Evolutionary conservation across 805 yeast genomes (phyloP).

Genomic region (Naumovozyma dairenensis): DNA sequence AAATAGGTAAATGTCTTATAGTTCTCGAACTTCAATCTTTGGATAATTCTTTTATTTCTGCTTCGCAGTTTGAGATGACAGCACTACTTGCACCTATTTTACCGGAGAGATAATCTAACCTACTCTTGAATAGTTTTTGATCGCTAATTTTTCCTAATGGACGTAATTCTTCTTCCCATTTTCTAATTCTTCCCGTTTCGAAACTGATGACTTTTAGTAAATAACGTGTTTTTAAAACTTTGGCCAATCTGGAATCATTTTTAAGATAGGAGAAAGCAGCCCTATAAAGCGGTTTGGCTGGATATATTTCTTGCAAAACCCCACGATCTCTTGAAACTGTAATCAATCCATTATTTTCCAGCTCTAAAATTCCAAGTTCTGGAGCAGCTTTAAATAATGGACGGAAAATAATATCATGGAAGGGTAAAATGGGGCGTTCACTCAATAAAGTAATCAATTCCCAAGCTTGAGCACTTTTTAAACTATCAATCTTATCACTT

Average conservation of each 20-base stretch:
- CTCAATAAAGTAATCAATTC: conserved; percentile 58
- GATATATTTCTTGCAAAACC: conserved; percentile 48
- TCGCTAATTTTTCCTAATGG: conserved; percentile 43
- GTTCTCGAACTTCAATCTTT: too few species aligned
- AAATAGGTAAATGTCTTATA: too few species aligned
- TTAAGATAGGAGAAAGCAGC: conserved; percentile 70
- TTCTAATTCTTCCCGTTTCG: conserved; percentile 53
- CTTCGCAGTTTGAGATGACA: conserved; percentile 41
- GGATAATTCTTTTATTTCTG: conserved; percentile 30
- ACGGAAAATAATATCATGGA: conserved; percentile 42
- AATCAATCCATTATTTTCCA: conserved; percentile 75
- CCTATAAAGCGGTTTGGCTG: conserved; percentile 76
- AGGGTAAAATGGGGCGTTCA: conserved; percentile 35
- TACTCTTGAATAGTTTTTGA: conserved; percentile 43
- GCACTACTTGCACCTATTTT: conserved; percentile 57
- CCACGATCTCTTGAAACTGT: conserved; percentile 70
- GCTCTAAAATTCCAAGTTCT: conserved; percentile 47
- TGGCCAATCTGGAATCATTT: conserved; percentile 44
- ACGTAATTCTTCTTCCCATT: conserved; percentile 64
- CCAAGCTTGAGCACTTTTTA: conserved; percentile 85
- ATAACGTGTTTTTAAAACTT: conserved; percentile 55
- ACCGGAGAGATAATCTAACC: conserved; percentile 56
- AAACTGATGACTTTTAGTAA: conserved; percentile 42
- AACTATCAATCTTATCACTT: conserved; percentile 39
- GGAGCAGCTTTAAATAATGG: conserved; percentile 53